Base-by-base conservation (phyloP, 805 yeast genomes). In the Jamesozyma jinghongensis region DNA sequence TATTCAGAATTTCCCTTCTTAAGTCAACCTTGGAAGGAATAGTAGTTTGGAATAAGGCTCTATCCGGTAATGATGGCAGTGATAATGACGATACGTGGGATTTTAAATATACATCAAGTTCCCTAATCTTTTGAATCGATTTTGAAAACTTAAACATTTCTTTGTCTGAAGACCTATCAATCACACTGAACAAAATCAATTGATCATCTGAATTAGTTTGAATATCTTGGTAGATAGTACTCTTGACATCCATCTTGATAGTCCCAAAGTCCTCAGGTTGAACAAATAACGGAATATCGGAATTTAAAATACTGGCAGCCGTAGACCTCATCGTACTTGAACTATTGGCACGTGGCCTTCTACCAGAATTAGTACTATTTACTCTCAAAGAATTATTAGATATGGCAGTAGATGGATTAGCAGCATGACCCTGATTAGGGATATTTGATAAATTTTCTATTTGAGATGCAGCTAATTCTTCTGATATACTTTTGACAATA, bases 121-220 rank as follows among this genome's bases (percentile, higher is more conserved):
- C 67, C 5, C 66, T 46, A n/a, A 90, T 63, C 50, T 79, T 81
- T 1, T 73, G 63, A 43, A 77, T 72, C 2, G 77, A 60, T 53
- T 86, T 86, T 32, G 77, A 67, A 40, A 85, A 76, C 49, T 78
- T 70, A 81, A 94, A 88, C 67, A 84, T 73, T 50, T 79, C 85
- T 45, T 77, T 77, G 31, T 68, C 66, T 2, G 79, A 62, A 19
- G 70, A 76, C 27, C 78, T 71, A 49, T 83, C 90, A 35, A 71
- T 64, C 4, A 83, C 76, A 14, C 81, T 71, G 40, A 88, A 69
- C 1, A 82, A 68, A 18, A 83, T 69, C 22, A 63, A 62, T 14
- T 82, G 79, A 32, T 80, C 86, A 31, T 76, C 82, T 1, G 66
- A 49, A 47, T 70, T 69, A 31, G 68, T 47, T 31, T 59, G 67